A percentile compares a stretch with the other conserved stretches of the same genome.
Conservation (phyloP, 2,329 filamentous ascomycete species). For the Pseudocercospora ulei region DNA sequence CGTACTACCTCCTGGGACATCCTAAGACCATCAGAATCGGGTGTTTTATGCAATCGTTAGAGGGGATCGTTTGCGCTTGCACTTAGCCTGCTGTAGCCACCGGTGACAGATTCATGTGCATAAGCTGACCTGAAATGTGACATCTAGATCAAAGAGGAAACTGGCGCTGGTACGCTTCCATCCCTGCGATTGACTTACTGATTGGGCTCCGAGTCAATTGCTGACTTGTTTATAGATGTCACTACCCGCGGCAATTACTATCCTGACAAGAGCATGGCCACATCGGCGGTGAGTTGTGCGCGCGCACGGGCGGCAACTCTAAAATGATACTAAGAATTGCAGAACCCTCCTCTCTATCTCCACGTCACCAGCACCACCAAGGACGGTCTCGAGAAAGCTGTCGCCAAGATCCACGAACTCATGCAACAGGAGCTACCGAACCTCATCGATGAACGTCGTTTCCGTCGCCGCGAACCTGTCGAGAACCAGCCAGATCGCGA, state of each 20-base stretch:
- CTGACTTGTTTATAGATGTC: slow-evolving; percentile 77
- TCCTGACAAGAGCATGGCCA: slow-evolving; percentile 95
- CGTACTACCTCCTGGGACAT: slow-evolving; percentile 5
- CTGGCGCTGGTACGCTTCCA: slow-evolving; percentile 92
- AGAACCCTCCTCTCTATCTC: slow-evolving; percentile 71
- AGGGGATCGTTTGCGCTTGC: slow-evolving; percentile 41
- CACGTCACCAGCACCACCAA: slow-evolving; percentile 91
- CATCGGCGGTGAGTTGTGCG: slow-evolving; percentile 61
- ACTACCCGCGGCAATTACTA: slow-evolving; percentile 95
- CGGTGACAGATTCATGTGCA: slow-evolving; percentile 57
- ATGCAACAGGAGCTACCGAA: slow-evolving; percentile 95
- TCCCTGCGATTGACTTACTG: slow-evolving; percentile 41
- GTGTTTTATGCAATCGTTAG: slow-evolving; percentile 31
- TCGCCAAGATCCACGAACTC: slow-evolving; percentile 81
- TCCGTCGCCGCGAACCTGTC: slow-evolving; percentile 60
- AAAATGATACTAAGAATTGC: slow-evolving; percentile 1
- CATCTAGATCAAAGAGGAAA: slow-evolving; percentile 98
- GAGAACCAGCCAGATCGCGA: slow-evolving; percentile 64
- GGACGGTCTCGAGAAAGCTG: slow-evolving; percentile 78
- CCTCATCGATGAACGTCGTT: slow-evolving; percentile 85
- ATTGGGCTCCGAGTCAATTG: slow-evolving; percentile 43
- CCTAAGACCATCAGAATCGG: slow-evolving; percentile 23
- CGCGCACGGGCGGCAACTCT: slow-evolving; percentile 5
- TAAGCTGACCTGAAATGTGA: slow-evolving; percentile 80
- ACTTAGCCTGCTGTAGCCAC: slow-evolving; percentile 35